Base-by-base conservation (phyloP, 768 basidiomycete genomes). In the Multifurca ochricompacta region DNA sequence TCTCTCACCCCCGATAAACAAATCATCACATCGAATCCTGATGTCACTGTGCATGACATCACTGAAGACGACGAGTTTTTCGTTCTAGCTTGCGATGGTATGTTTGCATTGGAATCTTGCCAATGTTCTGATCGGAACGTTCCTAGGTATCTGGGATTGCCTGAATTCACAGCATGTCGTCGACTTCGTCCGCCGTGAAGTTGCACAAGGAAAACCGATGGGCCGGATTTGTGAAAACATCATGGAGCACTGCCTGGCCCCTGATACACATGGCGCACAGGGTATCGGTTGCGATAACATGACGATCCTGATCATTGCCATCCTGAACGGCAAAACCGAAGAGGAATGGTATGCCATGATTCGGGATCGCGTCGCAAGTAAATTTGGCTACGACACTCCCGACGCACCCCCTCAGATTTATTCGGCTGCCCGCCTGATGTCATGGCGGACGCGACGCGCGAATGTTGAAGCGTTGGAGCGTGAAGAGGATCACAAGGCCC, bases 201-300 rank as follows among this genome's bases (percentile, higher is more conserved):
- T 97, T 34, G 82, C 90, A 11, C 77, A 91, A 63, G 85, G 86
- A 36, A 87, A 83, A 64, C 75, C 82, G 48, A 78, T 98, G 7
- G 61, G 71, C n/a, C 85, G 93, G 66, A 90, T 98, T 55, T 82
- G 86, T 63, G 91, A 95, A 69, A 77, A 82, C 64, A 83, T 97
- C 61, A 95, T 94, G 69, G 87, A 91, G 55, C 85, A 87, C 62
- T 98, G 96, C 65, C 77, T 97, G 43, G 94, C 96, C 21, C 94
- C 94, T 1, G 92, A 96, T 67, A 89, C 90, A 1, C 85, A 86
- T 21, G 87, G 87, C 32, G 90, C 89, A 44, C 82, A 82, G 40
- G 96, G 96, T 11, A 90, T 97, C 59, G 96, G 96, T 18, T 97
- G 95, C 68, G 96, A 99, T 73, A 98, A 99, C 73, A 99, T 99